Evolutionary conservation across 2,329 filamentous ascomycete genomes (phyloP).

Genomic region (Diaporthe citriasiana): DNA sequence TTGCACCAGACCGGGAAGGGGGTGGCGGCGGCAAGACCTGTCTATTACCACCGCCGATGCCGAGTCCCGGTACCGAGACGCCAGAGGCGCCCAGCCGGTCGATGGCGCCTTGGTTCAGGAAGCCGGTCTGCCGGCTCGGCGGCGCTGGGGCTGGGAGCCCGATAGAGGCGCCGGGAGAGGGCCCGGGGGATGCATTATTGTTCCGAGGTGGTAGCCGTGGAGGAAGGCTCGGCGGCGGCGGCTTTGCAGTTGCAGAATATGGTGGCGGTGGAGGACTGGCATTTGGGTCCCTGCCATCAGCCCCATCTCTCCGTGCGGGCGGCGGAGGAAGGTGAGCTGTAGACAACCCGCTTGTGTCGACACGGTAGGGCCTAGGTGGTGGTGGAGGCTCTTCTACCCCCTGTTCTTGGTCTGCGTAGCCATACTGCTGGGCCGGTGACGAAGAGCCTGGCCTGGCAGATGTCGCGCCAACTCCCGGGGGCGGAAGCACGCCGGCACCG

Average conservation of each 20-base stretch:
- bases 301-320: conserved; percentile 67
- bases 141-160: conserved; percentile 11
- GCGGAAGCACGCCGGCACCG: conserved; percentile 42
- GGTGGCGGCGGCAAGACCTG: conserved; percentile 46
- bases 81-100: conserved; percentile 79
- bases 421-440: conserved; percentile 53
- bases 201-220: conserved; percentile 73
- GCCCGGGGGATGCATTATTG: conserved; percentile 57
- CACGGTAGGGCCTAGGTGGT: conserved; percentile 75
- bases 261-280: conserved; percentile 47
- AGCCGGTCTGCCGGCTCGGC: conserved; percentile 45
- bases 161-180: conserved; percentile 44
- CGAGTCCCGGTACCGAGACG: conserved; percentile 82
- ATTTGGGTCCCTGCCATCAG: conserved; percentile 50
- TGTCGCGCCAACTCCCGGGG: conserved; percentile 42
- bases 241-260: conserved; percentile 37
- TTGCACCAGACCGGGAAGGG: conserved; percentile 37
- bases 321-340: conserved; percentile 80
- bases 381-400: conserved; percentile 55
- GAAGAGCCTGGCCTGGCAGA: conserved; percentile 49
- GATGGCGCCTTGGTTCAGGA: conserved; percentile 70
- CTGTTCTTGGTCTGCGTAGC: conserved; percentile 49
- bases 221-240: conserved; percentile 78
- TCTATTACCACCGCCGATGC: conserved; percentile 63
- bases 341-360: conserved; percentile 78